Evolutionary conservation across 1,284 basidiomycete species (phyloP), one percentile per base, ranked within the genome.

Genomic region (Puccinia polysora): DNA sequence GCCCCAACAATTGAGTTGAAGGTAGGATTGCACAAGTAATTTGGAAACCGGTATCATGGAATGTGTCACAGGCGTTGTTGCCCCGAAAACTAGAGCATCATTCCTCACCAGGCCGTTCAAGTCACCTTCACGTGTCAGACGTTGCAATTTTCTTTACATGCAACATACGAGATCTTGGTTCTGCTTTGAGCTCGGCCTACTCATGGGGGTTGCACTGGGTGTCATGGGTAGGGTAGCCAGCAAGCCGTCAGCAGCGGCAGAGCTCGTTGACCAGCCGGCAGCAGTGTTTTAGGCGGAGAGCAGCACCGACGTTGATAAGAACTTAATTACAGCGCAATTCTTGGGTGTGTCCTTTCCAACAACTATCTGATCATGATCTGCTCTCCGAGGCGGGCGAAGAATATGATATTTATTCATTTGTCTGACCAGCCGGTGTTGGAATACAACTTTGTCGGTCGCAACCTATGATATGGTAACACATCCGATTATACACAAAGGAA

Each of bases 391-490:
- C 56, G 56, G 28, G 23, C 49, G n/a, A n/a, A n/a, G 49, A 25
- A 2, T 50, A 4, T 10, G 7, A 8, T 59, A n/a, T 14, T 40
- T 40, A 59, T 40, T 4, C n/a, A 14, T 59, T 14, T 14, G 14
- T 23, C 34, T 14, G 4, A n/a, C 23, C 32, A 40, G 12, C 14
- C 20, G 25, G 43, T 7, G 20, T 32, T 59, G 56, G n/a, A n/a
- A n/a, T n/a, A n/a, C n/a, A n/a, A n/a, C n/a, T n/a, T 59, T 59
- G 56, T 25, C 56, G 25, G 36, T 59, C 28, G 36, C 36, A 40
- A 58, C 55, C 2, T 10, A 36, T 15, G 53, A 56, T 59, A n/a
- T 25, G 28, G 36, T 40, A 14, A n/a, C n/a, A n/a, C n/a, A n/a
- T n/a, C n/a, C n/a, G n/a, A n/a, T n/a, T n/a, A n/a, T n/a, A n/a